These are phyloP conservation scores for Colletotrichum viniferum DNA, from an alignment of 2,329 filamentous ascomycete genomes.

Conservation along the genomic window DNA sequence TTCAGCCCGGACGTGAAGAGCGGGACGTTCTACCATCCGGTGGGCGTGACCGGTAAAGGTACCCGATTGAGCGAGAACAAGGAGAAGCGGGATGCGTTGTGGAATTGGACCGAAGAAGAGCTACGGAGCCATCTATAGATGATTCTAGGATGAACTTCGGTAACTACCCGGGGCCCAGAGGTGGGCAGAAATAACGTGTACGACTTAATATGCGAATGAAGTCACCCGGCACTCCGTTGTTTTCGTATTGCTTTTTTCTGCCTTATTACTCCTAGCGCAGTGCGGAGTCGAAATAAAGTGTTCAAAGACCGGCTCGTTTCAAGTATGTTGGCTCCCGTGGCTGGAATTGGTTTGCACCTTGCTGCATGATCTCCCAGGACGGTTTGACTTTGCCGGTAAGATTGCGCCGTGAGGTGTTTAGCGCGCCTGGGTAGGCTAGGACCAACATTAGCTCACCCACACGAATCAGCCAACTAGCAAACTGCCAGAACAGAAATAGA, in stretches of 20 bases:
- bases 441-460: background rate
- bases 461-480: background rate
- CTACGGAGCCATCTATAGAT: constrained; percentile 21
- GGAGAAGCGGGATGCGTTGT: constrained; percentile 32
- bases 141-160: background rate
- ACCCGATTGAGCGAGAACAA: constrained; percentile 25
- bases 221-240: background rate
- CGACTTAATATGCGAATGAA: background rate
- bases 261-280: background rate
- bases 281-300: background rate
- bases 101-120: constrained; percentile 41
- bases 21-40: constrained; percentile 36
- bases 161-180: background rate
- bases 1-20: constrained; percentile 24
- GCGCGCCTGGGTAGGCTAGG: background rate
- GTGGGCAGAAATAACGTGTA: background rate
- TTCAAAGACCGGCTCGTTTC: background rate
- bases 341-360: background rate
- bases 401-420: background rate
- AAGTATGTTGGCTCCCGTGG: background rate
- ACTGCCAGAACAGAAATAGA: background rate
- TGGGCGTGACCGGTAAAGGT: constrained; percentile 30
- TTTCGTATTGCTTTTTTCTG: background rate
- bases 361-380: constrained; percentile 5
- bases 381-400: constrained; percentile 1